Evolutionary conservation across 257 asterid genomes (phyloP), one percentile per base, ranked within the genome.

Genomic region (Lantana camara): DNA sequence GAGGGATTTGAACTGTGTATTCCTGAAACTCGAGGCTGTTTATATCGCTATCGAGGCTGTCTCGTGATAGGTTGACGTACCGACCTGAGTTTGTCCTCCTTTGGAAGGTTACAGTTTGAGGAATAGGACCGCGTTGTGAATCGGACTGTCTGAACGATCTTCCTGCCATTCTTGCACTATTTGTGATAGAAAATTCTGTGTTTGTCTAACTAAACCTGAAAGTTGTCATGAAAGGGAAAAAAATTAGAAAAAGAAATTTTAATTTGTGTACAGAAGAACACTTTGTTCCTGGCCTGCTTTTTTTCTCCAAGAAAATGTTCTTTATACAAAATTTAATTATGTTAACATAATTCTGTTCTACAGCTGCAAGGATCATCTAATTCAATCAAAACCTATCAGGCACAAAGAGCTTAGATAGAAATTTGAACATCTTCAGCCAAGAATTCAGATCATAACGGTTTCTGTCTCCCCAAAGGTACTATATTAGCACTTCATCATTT

Each of bases 1-100:
- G 81, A 14, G 91, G 91, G 16, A 87, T 76, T 29, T 84, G 89
- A 32, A 87, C 95, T 0, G 83, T 84, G 37, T 84, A 87, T 57
- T 82, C 81, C 0, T 73, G 72, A 48, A 74, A 84, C 44, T 80
- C 95, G 14, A 60, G 42, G 20, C 81, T 83, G 4, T 83, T 77
- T n/a, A 83, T 68, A 42, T 86, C 91, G 58, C 91, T 86, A 22
- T 86, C 91, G 34, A 86, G 69, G 35, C 85, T 79, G 10, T 84
- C 86, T 60, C 84, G 75, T 2, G 95, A 84, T 21, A 82, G 51
- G 77, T 84, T 80, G 46, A 76, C 87, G 61, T 84, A 84, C 40
- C 87, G 78, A 42, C 95, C 89, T 0, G 95, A 84, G 0, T 79
- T 61, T 10, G 86, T 81, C 69, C 86, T 75, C 72, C 82, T 67